Evolutionary conservation across 2,329 filamentous ascomycete species (phyloP).

Genomic region (Orbilia brochopaga): DNA sequence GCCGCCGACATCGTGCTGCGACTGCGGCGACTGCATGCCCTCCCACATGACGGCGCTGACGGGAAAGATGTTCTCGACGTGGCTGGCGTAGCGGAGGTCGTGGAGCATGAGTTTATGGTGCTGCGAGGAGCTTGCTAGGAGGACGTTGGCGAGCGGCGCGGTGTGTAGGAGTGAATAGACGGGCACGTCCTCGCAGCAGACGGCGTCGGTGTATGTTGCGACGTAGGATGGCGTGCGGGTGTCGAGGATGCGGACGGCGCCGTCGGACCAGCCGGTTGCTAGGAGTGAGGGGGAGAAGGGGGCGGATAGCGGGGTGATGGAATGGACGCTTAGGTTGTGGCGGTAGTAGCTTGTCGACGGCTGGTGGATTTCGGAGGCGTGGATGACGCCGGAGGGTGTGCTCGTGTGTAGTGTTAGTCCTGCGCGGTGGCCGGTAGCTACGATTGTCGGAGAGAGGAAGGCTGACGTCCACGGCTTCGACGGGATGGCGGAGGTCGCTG

Average conservation of each 20-base stretch:
- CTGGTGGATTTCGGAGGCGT: slow-evolving; percentile 11
- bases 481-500: slow-evolving; percentile 8
- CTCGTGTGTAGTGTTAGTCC: slow-evolving; percentile 28
- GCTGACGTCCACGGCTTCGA: slow-evolving; percentile 34
- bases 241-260: slow-evolving; percentile 30
- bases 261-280: slow-evolving; percentile 45
- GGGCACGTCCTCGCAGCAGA: slow-evolving; percentile 19
- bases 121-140: slow-evolving; percentile 28
- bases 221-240: slow-evolving; percentile 17
- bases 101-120: slow-evolving; percentile 30
- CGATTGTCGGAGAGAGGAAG: slow-evolving; percentile 20
- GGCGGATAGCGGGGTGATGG: slow-evolving; percentile 18
- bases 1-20: too few species aligned
- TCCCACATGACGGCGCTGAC: neutral
- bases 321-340: slow-evolving; percentile 33
- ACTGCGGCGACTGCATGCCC: too few species aligned
- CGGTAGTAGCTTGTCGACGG: slow-evolving; percentile 15
- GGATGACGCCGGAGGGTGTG: neutral
- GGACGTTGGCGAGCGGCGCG: slow-evolving; percentile 13
- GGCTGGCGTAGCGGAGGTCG: slow-evolving; percentile 28
- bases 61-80: slow-evolving; percentile 5
- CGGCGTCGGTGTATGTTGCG: slow-evolving; percentile 16
- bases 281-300: slow-evolving; percentile 23
- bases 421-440: slow-evolving; percentile 28
- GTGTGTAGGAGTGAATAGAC: slow-evolving; percentile 37